Evolutionary conservation across 805 yeast species (phyloP), one percentile per base, ranked within the genome.

Genomic region (Candida awuae): DNA sequence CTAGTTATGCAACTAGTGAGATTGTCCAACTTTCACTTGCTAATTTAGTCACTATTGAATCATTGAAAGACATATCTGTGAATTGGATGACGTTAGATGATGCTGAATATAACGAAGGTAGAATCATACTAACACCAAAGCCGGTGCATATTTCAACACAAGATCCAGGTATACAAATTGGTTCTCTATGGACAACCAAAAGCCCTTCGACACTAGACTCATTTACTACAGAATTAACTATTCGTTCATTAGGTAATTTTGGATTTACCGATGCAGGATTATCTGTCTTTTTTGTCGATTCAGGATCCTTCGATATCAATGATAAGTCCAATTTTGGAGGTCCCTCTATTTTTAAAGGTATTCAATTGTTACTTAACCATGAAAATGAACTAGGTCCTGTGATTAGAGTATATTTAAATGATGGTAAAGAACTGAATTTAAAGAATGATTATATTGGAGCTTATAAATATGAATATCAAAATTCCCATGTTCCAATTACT

Each of bases 401-500:
- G 1, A 51, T 83, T 36, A 73, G 75, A 52, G 75, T 77, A 2
- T 78, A 67, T 45, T 61, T 73, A 41, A 76, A 71, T 49, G 90
- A 82, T 55, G 83, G 83, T 1, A 58, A 59, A 20, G 57, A 55
- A 9, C 53, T 63, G 10, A 52, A 50, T 16, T 15, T 47, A n/a
- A 27, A 45, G 4, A 33, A 41, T 8, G 58, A 58, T 27, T 56
- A 39, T 27, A 8, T 58, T 16, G 63, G 61, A 9, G 61, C 61
- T 1, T 59, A 64, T 32, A 41, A 56, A 10, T 50, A 64, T 32
- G 56, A 56, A 27, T 83, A 73, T 49, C 80, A 81, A 54, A 78
- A 76, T 49, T 74, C 85, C 0, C 73, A 74, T 45, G 84, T 81
- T 6, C 94, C 94, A 9, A 63, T 73, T 18, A 79, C 84, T 1